A percentile compares a stretch with the other conserved stretches of the same genome.
Conservation (phyloP, 106 monocot species). For the Dendrobium officinale region DNA sequence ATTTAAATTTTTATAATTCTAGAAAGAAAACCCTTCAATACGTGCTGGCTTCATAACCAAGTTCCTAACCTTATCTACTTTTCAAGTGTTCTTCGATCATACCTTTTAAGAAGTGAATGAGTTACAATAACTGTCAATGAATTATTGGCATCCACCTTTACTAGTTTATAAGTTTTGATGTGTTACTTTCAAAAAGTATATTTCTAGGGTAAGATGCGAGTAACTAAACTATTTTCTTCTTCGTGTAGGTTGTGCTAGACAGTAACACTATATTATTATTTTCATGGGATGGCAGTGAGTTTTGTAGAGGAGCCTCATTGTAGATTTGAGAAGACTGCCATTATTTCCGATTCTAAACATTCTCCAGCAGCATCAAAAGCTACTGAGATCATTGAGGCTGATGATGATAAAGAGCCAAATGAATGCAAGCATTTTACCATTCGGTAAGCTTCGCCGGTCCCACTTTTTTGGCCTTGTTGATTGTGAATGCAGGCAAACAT, state of each 20-base stretch:
- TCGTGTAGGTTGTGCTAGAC: constrained; percentile 1
- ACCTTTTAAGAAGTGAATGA: not conserved
- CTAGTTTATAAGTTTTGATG: not conserved
- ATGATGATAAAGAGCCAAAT: not conserved
- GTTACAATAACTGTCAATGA: not conserved
- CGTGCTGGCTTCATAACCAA: not conserved
- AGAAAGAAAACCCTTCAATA: not conserved
- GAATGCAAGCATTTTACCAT: constrained; percentile 13
- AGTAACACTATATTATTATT: not conserved
- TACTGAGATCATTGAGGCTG: not conserved
- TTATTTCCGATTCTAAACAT: not conserved
- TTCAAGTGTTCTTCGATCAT: not conserved
- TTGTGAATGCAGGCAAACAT: not conserved
- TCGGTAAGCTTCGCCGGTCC: not conserved
- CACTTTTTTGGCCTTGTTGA: not conserved
- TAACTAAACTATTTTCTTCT: not conserved
- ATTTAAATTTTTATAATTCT: not conserved
- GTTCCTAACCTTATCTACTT: not conserved
- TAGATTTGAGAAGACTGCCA: constrained; percentile 1
- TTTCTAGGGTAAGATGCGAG: not conserved
- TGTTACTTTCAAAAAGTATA: not conserved
- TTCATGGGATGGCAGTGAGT: constrained; percentile 13
- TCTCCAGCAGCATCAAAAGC: constrained; percentile 4
- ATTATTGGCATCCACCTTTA: not conserved
- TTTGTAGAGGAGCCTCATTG: not conserved